Evolutionary conservation across 1,139 yeast species (phyloP), one percentile per base, ranked within the genome.

Genomic region (Zygosaccharomyces sapae): DNA sequence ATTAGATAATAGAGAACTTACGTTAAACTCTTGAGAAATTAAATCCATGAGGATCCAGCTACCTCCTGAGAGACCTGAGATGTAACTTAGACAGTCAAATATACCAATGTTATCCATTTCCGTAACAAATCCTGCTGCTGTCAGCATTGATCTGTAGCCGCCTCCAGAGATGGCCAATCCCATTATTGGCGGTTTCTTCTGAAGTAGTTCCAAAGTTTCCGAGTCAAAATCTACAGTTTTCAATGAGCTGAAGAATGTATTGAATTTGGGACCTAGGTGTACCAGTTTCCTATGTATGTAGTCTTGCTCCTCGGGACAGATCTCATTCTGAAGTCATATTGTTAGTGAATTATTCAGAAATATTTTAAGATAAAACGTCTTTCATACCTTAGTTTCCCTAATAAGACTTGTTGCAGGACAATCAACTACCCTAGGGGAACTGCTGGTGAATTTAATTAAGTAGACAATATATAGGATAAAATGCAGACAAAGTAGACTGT

Each of bases 151-250:
- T 50, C 90, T 67, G 55, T 80, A 82, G 0, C 89, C 88, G 8
- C 92, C 92, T 3, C 92, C 92, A 4, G 89, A 82, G 25, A 84
- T 62, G 0, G 86, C 81, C 7, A 82, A 52, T 0, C 81, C 84
- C 10, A 81, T 69, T 6, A 61, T 66, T 0, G 73, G 69, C 0
- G 75, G 69, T 33, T 62, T 62, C 3, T 61, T 47, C 2, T 62
- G 47, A 1, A 65, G 52, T 8, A 52, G 45, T n/a, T 59, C 47
- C 41, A 69, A 68, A 4, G 47, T 33, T 3, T 62, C 57, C 16
- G 64, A 55, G 49, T 73, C 67, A 45, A 76, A 67, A 1, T 65
- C 69, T 1, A 77, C 76, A 18, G 75, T 70, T 1, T 55, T 53
- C 18, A 70, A 65, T 30, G 71, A 55, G 22, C 57, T 52, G n/a